A percentile compares a stretch with the other conserved stretches of the same genome.
phyloP scores from a whole-genome alignment of 2,329 filamentous ascomycete genomes.

The Fusarium citri region DNA sequence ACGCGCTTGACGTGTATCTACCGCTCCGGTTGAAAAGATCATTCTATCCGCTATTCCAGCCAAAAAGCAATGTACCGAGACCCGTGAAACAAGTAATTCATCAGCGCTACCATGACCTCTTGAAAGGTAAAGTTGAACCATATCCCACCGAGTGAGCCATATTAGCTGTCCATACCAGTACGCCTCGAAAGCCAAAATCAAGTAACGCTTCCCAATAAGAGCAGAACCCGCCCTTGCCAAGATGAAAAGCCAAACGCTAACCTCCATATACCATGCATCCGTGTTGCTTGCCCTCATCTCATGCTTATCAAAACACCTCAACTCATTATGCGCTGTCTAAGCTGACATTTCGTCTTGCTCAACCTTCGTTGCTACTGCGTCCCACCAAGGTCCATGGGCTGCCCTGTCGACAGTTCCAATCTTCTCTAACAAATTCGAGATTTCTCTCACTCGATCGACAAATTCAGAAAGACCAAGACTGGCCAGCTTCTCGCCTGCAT shows the following conservation, averaged over 20 bases:
- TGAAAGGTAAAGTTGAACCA: slow-evolving; percentile 7
- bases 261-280: slow-evolving; percentile 38
- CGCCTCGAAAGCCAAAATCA: slow-evolving; percentile 34
- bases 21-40: slow-evolving; percentile 7
- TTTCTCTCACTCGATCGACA: slow-evolving; percentile 73
- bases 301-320: slow-evolving; percentile 8
- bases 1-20: neutral
- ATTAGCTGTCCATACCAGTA: slow-evolving; percentile 33
- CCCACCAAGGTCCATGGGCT: slow-evolving; percentile 77
- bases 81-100: slow-evolving; percentile 5
- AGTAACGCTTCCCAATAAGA: slow-evolving; percentile 32
- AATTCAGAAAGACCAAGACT: slow-evolving; percentile 79
- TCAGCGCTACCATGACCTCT: slow-evolving; percentile 16
- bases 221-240: slow-evolving; percentile 7
- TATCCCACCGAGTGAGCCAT: slow-evolving; percentile 14
- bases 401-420: slow-evolving; percentile 75
- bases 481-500: slow-evolving; percentile 76
- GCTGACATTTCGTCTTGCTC: slow-evolving; percentile 55
- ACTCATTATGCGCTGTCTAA: slow-evolving; percentile 20
- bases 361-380: slow-evolving; percentile 69
- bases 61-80: slow-evolving; percentile 15
- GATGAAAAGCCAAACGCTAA: slow-evolving; percentile 19
- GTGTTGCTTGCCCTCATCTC: slow-evolving; percentile 31
- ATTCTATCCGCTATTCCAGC: slow-evolving; percentile 28
- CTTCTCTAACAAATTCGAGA: slow-evolving; percentile 74